These are phyloP conservation scores for Ophiostoma piceae DNA, from an alignment of 2,329 filamentous ascomycete species.

Conservation along the genomic window DNA sequence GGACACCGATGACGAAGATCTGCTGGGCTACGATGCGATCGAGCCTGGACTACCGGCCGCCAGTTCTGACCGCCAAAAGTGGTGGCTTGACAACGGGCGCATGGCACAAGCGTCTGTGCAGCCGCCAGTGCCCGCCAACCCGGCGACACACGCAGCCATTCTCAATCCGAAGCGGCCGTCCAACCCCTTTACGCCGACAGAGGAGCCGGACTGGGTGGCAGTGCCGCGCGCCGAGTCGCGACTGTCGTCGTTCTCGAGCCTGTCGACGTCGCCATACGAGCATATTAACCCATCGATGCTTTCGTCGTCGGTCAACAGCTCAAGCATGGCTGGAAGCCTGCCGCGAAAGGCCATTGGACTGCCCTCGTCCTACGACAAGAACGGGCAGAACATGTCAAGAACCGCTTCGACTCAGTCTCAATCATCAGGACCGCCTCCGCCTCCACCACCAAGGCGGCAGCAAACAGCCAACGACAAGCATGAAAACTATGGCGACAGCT, in stretches of 20 bases:
- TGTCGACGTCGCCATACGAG: conserved; percentile 57
- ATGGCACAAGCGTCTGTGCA: conserved; percentile 68
- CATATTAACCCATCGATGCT: conserved; percentile 49
- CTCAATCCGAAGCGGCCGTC: conserved; percentile 69
- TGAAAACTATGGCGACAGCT: background rate
- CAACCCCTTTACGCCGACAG: conserved; percentile 72
- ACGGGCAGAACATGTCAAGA: conserved; percentile 2
- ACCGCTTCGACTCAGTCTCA: conserved; percentile 1
- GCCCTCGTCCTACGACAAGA: conserved; percentile 33
- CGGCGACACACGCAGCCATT: conserved; percentile 48
- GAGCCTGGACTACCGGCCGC: conserved; percentile 68
- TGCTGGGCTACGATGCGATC: conserved; percentile 75
- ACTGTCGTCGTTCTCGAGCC: conserved; percentile 50
- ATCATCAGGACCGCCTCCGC: conserved; percentile 16
- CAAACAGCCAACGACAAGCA: background rate
- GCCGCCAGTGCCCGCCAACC: conserved; percentile 51
- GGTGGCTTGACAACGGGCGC: conserved; percentile 66
- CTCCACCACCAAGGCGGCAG: conserved; percentile 12
- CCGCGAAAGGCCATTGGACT: conserved; percentile 9
- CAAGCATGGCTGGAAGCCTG: conserved; percentile 25
- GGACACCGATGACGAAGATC: conserved; percentile 69
- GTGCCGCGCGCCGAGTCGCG: conserved; percentile 52
- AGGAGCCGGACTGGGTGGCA: conserved; percentile 80
- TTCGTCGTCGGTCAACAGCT: conserved; percentile 43
- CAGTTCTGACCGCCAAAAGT: conserved; percentile 63